Evolutionary conservation across 148 eudicot species (phyloP).

Genomic region (Gaultheria prostrata): DNA sequence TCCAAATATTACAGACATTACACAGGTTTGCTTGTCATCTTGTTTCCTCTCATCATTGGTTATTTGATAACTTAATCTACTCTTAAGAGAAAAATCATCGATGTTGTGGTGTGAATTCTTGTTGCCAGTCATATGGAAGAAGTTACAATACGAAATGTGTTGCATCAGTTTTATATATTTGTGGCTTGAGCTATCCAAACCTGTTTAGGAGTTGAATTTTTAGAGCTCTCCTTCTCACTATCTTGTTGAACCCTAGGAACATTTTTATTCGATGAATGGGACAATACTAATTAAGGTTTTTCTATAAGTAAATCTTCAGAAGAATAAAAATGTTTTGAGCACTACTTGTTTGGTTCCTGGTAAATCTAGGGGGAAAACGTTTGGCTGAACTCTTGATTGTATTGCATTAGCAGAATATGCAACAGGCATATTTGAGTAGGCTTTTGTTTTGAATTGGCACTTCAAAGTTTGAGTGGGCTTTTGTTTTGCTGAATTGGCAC

Average conservation of each 20-base stretch:
- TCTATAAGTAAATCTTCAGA: not conserved
- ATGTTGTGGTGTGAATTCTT: not conserved
- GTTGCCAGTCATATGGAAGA: not conserved
- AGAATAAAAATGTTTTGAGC: no score
- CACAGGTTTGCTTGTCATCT: conserved; percentile 51
- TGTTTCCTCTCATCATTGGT: not conserved
- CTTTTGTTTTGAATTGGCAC: not conserved
- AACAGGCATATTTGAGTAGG: not conserved
- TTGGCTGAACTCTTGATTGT: not conserved
- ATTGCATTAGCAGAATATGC: not conserved
- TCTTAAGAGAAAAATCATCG: not conserved
- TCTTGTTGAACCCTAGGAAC: not conserved
- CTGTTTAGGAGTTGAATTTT: not conserved
- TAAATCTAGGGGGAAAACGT: not conserved
- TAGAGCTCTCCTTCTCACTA: not conserved
- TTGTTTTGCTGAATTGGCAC: not conserved
- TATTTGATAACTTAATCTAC: not conserved
- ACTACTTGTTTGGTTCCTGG: not conserved
- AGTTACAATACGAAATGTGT: not conserved
- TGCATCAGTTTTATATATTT: not conserved
- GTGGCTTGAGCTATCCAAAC: not conserved
- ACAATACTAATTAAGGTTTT: not conserved
- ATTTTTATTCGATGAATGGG: not conserved
- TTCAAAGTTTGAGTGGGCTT: not conserved
- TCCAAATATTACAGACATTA: conserved; percentile 89